Evolutionary conservation across 2,329 filamentous ascomycete genomes (phyloP).

Genomic region (Alternaria sp.): DNA sequence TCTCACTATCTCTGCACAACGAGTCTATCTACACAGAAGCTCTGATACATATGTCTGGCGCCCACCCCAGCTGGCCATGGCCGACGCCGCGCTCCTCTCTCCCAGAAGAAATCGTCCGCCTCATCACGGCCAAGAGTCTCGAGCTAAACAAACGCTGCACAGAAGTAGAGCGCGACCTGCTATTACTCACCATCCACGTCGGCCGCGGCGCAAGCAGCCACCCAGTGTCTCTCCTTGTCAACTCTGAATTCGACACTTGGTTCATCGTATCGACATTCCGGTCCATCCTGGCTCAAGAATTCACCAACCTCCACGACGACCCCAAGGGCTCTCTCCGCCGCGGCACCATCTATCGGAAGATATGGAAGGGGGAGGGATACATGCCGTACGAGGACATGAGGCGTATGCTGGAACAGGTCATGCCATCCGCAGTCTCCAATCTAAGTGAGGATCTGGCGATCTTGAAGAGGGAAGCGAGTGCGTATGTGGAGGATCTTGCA

Average conservation of each 20-base stretch:
- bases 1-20: conserved; percentile 37
- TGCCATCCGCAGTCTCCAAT: conserved; percentile 21
- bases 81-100: conserved; percentile 13
- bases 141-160: conserved; percentile 18
- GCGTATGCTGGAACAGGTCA: conserved; percentile 16
- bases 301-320: conserved; percentile 16
- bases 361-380: conserved; percentile 40
- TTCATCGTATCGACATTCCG: conserved; percentile 40
- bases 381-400: conserved; percentile 32
- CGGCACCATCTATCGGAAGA: conserved; percentile 34
- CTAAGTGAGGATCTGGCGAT: conserved; percentile 30
- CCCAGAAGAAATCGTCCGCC: conserved; percentile 4
- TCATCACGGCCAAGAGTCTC: conserved; percentile 22
- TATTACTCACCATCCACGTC: conserved; percentile 26
- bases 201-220: not conserved
- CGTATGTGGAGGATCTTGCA: conserved; percentile 20
- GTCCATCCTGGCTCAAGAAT: conserved; percentile 30
- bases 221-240: conserved; percentile 1
- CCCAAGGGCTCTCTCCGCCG: conserved; percentile 12
- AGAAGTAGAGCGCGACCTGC: conserved; percentile 32
- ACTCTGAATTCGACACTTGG: conserved; percentile 29
- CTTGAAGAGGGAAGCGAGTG: conserved; percentile 34
- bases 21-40: conserved; percentile 45
- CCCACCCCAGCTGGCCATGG: conserved; percentile 33
- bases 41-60: conserved; percentile 45